phyloP scores from a whole-genome alignment of 192 early-diverging fungal genomes.

The Linnemannia hyalina region DNA sequence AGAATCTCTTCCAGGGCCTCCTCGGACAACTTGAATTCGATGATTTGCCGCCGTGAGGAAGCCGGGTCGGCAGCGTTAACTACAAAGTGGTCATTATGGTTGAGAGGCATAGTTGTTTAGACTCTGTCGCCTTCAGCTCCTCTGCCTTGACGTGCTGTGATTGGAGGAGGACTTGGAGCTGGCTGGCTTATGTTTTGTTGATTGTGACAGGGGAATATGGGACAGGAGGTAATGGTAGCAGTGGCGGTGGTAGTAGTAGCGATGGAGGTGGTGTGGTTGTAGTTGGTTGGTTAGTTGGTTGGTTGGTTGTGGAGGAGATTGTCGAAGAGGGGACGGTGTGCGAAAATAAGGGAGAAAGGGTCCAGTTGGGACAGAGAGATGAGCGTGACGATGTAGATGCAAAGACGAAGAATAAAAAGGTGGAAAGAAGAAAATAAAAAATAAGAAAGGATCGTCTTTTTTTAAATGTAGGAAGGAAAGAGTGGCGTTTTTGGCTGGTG shows the following conservation, averaged over 20 bases:
- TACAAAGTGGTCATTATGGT: conserved; percentile 52
- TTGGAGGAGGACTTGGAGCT: no score
- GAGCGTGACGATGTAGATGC: neutral
- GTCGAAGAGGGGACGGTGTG: neutral
- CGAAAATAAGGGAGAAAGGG: neutral
- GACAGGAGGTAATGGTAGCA: no score
- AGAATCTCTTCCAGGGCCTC: conserved; percentile 55
- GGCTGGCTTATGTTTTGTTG: neutral
- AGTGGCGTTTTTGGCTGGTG: neutral
- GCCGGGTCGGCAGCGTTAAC: conserved; percentile 52
- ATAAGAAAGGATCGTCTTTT: neutral
- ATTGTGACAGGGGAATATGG: neutral
- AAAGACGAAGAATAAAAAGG: neutral
- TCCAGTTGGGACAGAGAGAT: neutral
- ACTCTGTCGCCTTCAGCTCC: neutral
- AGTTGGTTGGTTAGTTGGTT: neutral
- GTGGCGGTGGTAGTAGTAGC: no score
- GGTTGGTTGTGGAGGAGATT: neutral
- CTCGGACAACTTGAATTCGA: conserved; percentile 54
- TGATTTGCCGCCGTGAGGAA: conserved; percentile 37
- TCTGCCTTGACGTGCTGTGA: no score
- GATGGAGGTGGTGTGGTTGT: neutral
- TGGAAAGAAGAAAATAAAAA: neutral
- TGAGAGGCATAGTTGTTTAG: conserved; percentile 90
- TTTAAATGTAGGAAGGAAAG: neutral